Evolutionary conservation across 1,139 yeast species (phyloP), one percentile per base, ranked within the genome.

Genomic region (Yamadazyma sp.): DNA sequence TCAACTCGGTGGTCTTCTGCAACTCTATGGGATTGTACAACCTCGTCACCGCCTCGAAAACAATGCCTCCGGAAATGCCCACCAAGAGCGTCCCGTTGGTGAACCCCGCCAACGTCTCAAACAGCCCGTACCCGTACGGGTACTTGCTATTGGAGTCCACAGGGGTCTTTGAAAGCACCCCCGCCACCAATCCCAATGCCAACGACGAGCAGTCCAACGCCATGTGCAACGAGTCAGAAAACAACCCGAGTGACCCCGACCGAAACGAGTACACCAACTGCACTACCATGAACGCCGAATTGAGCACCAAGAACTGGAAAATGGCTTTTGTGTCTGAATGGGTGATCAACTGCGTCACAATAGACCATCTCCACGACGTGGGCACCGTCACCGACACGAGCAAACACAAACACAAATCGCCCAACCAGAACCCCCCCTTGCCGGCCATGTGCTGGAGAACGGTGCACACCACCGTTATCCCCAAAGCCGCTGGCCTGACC

Each of bases 211-310:
- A 92, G 61, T 92, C 98, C 42, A 92, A 71, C 3, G 95, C 87
- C 99, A 92, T 92, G 61, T 92, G 99, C 38, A 92, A 72, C 3
- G 96, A 88, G 55, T 94, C 99, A 6, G 96, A 88, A 36, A 94
- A 65, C 20, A 94, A 69, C 7, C 98, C 98, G 30, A 94, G 67
- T 0, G 98, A 91, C 55, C 87, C 91, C 0, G 98, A 89, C 47
- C 95, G 73, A 62, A 94, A 85, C 1, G 98, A 91, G 58, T 94
- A 94, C 12, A 91, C 66, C 48, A 92, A 73, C 62, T 94, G 98
- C 33, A 94, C 83, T 54, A 94, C 79, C 99, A 94, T 94, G 62
- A 92, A 94, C 2, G 92, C 77, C 17, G 95, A 80, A 62, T 94
- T 94, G 44, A 94, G 72, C 43, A 92, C 61, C 37, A 94, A 64